Conservation (phyloP, 176 grass and related monocot genomes). For the Tuctoria greenei region DNA sequence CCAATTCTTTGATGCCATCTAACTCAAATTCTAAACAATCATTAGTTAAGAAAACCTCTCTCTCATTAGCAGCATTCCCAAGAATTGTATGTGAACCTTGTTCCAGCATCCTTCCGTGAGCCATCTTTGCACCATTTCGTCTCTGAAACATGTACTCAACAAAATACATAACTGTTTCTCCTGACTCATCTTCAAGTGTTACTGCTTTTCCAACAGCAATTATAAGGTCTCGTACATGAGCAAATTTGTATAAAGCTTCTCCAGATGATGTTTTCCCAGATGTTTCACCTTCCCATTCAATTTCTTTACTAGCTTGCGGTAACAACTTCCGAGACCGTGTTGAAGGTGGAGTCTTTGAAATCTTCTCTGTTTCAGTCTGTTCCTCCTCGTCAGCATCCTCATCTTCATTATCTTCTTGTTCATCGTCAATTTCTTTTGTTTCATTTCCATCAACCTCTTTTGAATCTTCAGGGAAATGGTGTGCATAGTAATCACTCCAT, state of each 20-base stretch:
- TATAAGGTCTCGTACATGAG: slow-evolving; percentile 51
- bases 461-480: slow-evolving; percentile 76
- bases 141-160: slow-evolving; percentile 93
- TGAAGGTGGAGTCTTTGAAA: slow-evolving; percentile 36
- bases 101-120: slow-evolving; percentile 75
- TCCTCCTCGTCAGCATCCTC: slow-evolving; percentile 67
- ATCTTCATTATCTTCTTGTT: slow-evolving; percentile 71
- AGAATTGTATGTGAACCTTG: slow-evolving; percentile 79
- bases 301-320: slow-evolving; percentile 17
- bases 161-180: slow-evolving; percentile 63
- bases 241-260: slow-evolving; percentile 56
- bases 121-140: slow-evolving; percentile 63
- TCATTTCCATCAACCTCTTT: slow-evolving; percentile 57
- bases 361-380: slow-evolving; percentile 33
- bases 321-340: neutral
- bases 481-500: slow-evolving; percentile 82
- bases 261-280: slow-evolving; percentile 58
- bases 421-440: slow-evolving; percentile 66
- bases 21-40: slow-evolving; percentile 93
- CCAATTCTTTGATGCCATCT: slow-evolving; percentile 66
- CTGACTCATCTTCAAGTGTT: slow-evolving; percentile 66
- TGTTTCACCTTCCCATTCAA: slow-evolving; percentile 62
- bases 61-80: slow-evolving; percentile 91
- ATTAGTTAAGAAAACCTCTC: slow-evolving; percentile 85
- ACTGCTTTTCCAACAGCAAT: slow-evolving; percentile 52